phyloP scores from a whole-genome alignment of 202 grass and related monocot species.

The Dendrocalamus latiflorus region DNA sequence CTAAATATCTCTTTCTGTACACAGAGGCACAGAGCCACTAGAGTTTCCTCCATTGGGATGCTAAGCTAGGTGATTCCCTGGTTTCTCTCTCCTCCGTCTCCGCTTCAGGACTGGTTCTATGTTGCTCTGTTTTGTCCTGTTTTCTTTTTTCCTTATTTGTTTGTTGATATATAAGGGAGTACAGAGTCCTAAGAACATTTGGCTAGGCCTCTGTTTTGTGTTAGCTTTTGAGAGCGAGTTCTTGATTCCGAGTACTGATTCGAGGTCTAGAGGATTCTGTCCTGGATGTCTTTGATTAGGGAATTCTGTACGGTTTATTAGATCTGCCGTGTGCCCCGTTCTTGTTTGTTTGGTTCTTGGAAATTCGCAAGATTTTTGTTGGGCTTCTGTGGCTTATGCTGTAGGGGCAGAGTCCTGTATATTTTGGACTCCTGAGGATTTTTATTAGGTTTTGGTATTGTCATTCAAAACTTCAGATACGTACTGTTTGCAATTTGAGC shows the following conservation, averaged over 20 bases:
- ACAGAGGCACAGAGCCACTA: not conserved
- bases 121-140: not conserved
- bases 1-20: not conserved
- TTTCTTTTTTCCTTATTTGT: not conserved
- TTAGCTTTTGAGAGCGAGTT: not conserved
- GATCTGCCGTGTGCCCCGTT: conserved; percentile 16
- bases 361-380: not conserved
- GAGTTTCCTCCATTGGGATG: conserved; percentile 13
- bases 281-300: not conserved
- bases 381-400: not conserved
- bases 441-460: not conserved
- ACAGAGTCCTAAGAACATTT: not conserved
- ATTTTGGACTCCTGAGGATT: not conserved
- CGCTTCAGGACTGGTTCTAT: not conserved
- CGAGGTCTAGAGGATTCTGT: not conserved
- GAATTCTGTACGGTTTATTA: not conserved
- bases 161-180: not conserved
- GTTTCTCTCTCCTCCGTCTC: not conserved
- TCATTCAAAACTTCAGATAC: not conserved
- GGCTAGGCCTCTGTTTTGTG: not conserved
- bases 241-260: not conserved
- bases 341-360: not conserved
- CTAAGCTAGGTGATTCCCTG: conserved; percentile 35
- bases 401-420: not conserved
- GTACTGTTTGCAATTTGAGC: not conserved